Percentiles rank a stretch among this genome's conserved stretches.
Conservation (phyloP, 805 yeast genomes). For the Wickerhamomyces canadensis region DNA sequence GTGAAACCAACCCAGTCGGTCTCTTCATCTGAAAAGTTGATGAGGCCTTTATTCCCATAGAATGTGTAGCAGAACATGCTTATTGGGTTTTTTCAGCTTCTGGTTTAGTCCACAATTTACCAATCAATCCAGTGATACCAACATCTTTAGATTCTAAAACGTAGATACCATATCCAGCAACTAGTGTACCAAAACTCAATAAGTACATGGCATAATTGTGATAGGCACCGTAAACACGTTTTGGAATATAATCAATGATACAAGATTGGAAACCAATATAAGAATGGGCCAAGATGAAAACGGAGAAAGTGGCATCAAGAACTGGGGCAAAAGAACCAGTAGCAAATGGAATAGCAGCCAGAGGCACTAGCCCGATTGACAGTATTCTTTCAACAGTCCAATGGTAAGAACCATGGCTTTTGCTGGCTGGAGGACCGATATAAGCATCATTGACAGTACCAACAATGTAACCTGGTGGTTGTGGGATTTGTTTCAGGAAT, state of each 20-base stretch:
- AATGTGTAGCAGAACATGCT: too few species aligned
- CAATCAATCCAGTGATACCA: constrained; percentile 67
- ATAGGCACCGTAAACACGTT: constrained; percentile 76
- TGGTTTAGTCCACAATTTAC: constrained; percentile 50
- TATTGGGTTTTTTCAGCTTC: constrained; percentile 17
- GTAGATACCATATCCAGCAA: constrained; percentile 72
- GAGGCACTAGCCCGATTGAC: constrained; percentile 69
- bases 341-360: constrained; percentile 68
- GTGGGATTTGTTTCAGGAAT: constrained; percentile 57
- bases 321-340: constrained; percentile 68
- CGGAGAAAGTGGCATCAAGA: constrained; percentile 65
- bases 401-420: constrained; percentile 79
- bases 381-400: constrained; percentile 86
- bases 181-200: constrained; percentile 64
- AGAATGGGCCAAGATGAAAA: constrained; percentile 66
- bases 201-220: constrained; percentile 63
- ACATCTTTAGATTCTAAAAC: constrained; percentile 72
- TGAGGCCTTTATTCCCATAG: too few species aligned
- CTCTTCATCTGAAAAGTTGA: too few species aligned
- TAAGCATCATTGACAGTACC: constrained; percentile 95
- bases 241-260: constrained; percentile 88
- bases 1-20: too few species aligned
- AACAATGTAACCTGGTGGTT: constrained; percentile 84
- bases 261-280: constrained; percentile 87
- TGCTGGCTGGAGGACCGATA: constrained; percentile 54